phyloP scores from a whole-genome alignment of 1,139 yeast species.

The Blastobotrys proliferans region DNA sequence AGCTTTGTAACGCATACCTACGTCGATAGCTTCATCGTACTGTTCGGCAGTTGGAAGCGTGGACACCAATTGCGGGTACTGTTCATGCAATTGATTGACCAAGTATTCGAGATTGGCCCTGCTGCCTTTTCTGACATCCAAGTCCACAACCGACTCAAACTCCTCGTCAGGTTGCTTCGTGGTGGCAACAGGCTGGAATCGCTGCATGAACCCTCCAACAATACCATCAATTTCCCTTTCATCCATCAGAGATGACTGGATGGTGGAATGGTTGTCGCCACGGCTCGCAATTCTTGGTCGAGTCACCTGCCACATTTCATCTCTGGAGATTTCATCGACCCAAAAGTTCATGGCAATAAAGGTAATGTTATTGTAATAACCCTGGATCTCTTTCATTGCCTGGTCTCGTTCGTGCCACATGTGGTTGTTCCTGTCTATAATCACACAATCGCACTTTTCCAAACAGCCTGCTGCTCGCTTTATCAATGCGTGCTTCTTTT shows the following conservation, averaged over 20 bases:
- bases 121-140: slow-evolving; percentile 52
- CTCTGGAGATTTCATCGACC: slow-evolving; percentile 32
- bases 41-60: slow-evolving; percentile 37
- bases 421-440: slow-evolving; percentile 84
- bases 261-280: slow-evolving; percentile 90
- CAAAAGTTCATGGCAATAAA: slow-evolving; percentile 70
- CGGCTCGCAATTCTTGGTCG: slow-evolving; percentile 55
- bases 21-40: slow-evolving; percentile 27
- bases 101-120: slow-evolving; percentile 48
- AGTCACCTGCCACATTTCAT: slow-evolving; percentile 43
- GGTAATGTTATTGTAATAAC: slow-evolving; percentile 35
- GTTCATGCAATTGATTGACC: slow-evolving; percentile 37
- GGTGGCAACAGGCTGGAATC: slow-evolving; percentile 60
- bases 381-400: slow-evolving; percentile 52
- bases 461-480: slow-evolving; percentile 46
- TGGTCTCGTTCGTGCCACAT: slow-evolving; percentile 64
- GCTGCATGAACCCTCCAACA: slow-evolving; percentile 65
- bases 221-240: slow-evolving; percentile 50
- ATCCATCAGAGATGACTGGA: slow-evolving; percentile 48
- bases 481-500: slow-evolving; percentile 41
- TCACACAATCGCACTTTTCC: slow-evolving; percentile 45
- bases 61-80: slow-evolving; percentile 48
- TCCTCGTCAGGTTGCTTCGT: slow-evolving; percentile 53
- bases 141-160: slow-evolving; percentile 62
- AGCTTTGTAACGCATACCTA: slow-evolving; percentile 29